Evolutionary conservation across 805 yeast genomes (phyloP).

Genomic region (Candida awuae): DNA sequence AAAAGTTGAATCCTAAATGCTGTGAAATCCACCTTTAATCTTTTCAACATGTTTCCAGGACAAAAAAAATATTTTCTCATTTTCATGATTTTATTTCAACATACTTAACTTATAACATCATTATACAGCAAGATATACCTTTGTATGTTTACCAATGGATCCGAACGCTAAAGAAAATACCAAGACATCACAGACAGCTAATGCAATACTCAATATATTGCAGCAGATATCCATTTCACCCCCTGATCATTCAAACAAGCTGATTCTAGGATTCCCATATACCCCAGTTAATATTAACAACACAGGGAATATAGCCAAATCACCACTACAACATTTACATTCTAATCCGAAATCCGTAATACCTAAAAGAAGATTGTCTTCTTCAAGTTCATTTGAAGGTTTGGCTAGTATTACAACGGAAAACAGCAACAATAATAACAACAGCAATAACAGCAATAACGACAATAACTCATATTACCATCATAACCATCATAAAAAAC

Average conservation of each 20-base stretch:
- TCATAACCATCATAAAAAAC: slow-evolving; percentile 4
- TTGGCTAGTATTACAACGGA: neutral
- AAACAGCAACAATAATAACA: neutral
- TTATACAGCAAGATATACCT: no score
- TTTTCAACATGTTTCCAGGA: no score
- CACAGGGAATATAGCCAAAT: neutral
- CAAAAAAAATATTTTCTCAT: no score
- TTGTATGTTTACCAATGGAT: no score
- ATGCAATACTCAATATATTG: slow-evolving; percentile 11
- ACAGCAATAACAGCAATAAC: no score
- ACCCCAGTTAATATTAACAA: neutral
- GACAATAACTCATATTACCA: no score
- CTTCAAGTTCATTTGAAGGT: slow-evolving; percentile 19
- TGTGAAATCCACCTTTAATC: no score
- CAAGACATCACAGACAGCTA: slow-evolving; percentile 8
- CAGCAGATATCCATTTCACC: slow-evolving; percentile 13
- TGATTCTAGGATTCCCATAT: neutral
- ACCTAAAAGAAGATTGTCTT: slow-evolving; percentile 9
- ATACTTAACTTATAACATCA: no score
- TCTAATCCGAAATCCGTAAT: slow-evolving; percentile 6
- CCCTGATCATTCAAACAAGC: neutral
- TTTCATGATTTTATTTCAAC: no score
- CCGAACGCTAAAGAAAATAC: neutral
- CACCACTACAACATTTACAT: slow-evolving; percentile 8
- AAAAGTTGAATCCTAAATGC: no score